Base-by-base conservation (phyloP, 1,284 basidiomycete species). In the Pseudozyma thailandica region DNA sequence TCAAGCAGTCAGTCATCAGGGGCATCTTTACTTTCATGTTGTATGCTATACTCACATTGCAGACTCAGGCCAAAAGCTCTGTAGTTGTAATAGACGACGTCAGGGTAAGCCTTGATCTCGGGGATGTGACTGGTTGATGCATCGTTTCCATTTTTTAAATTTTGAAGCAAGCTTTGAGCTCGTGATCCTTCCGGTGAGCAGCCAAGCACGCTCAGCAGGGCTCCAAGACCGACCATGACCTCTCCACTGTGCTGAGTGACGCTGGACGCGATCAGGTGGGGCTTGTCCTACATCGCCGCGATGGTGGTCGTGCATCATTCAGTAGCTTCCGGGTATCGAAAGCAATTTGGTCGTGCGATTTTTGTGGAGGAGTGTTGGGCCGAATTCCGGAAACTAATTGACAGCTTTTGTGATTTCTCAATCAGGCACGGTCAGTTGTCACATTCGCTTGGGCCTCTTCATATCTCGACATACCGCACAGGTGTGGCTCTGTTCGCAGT, bases 51-150 rank as follows among this genome's bases (percentile, higher is more conserved):
- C 68, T 64, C 28, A 71, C 61, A 72, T 31, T 72, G 68, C 5
- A 72, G 44, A 44, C 68, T 72, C 12, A 72, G 20, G 3, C 68
- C 68, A 1, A 62, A n/a, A 3, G 42, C 12, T 10, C 27, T 41
- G 21, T 61, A 72, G 35, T 61, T 72, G 47, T 54, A 48, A 30
- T 72, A 72, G 27, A 57, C 54, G 8, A 72, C 47, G 13, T 65
- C 68, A 6, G 58, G 46, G 42, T 61, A 72, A 1, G 54, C 53
- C 23, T 65, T 65, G 50, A 54, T 27, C 16, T 65, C 62, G 20
- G 55, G 41, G 3, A 18, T 21, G 2, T 39, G 13, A 0, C 7
- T 30, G 15, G 1, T 28, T 1, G 18, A 2, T 15, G 46, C 18
- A 27, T 35, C 26, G n/a, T 47, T 28, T 26, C 13, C 28, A 21